These are phyloP conservation scores for Alternaria triticimaculans DNA, from an alignment of 2,329 filamentous ascomycete genomes.

Conservation along the genomic window DNA sequence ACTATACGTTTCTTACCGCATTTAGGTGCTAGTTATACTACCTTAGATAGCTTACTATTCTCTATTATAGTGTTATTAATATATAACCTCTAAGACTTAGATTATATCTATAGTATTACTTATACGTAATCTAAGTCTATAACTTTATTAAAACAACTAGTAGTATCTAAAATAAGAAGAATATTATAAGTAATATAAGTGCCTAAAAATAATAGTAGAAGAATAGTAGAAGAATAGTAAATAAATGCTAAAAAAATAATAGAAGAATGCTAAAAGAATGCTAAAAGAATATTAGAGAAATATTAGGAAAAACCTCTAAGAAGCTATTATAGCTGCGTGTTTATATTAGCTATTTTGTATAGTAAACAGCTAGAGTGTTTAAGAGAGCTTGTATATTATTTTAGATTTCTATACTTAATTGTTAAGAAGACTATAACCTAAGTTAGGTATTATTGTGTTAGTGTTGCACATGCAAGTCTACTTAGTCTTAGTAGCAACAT, in stretches of 20 bases:
- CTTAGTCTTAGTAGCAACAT: slow-evolving; percentile 65
- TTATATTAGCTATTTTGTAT: too few relatives aligned
- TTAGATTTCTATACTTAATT: too few relatives aligned
- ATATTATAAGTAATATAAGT: background rate
- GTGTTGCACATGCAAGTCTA: slow-evolving; percentile 59
- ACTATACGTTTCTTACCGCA: slow-evolving; percentile 17
- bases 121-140: background rate
- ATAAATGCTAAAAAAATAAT: background rate
- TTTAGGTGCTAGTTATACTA: background rate
- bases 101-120: background rate
- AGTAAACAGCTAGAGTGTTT: too few relatives aligned
- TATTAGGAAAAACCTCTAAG: background rate
- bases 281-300: background rate
- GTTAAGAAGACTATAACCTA: too few relatives aligned
- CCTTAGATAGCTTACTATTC: too few relatives aligned
- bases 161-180: background rate
- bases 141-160: background rate
- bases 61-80: background rate
- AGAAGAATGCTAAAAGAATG: background rate
- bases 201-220: background rate
- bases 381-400: too few relatives aligned
- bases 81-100: background rate
- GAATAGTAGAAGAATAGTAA: background rate
- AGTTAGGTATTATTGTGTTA: too few relatives aligned
- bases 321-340: too few relatives aligned